phyloP scores from a whole-genome alignment of 306 rosid species.

The Acacia confusa region DNA sequence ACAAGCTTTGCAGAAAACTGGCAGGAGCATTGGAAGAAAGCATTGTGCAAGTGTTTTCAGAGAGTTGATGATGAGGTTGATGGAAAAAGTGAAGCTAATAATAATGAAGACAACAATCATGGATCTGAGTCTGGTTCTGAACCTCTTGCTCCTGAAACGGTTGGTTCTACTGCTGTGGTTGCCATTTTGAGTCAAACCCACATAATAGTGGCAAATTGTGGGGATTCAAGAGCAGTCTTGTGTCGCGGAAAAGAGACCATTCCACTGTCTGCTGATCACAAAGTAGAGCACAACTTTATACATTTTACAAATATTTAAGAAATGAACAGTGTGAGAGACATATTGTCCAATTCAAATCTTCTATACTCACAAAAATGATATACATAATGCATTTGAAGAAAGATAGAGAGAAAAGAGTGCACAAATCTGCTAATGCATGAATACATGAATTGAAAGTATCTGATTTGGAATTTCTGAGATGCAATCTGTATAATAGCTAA shows the following conservation, averaged over 20 bases:
- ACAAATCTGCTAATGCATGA: not conserved
- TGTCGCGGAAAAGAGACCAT: slow-evolving; percentile 68
- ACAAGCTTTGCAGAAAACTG: slow-evolving; percentile 37
- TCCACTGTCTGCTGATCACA: slow-evolving; percentile 79
- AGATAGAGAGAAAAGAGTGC: not conserved
- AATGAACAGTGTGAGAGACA: not conserved
- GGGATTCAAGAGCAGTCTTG: slow-evolving; percentile 84
- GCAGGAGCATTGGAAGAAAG: slow-evolving; percentile 62
- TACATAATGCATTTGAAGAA: not conserved
- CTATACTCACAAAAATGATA: not conserved
- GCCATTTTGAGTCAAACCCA: slow-evolving; percentile 60
- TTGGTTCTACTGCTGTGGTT: slow-evolving; percentile 84
- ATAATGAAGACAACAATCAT: slow-evolving; percentile 24
- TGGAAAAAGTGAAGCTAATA: slow-evolving; percentile 32
- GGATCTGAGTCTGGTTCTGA: slow-evolving; percentile 37
- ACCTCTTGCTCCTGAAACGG: slow-evolving; percentile 70
- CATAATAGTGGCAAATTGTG: slow-evolving; percentile 73
- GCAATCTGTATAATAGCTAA: not conserved
- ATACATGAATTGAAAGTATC: not conserved
- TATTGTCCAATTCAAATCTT: not conserved
- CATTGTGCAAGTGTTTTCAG: slow-evolving; percentile 59
- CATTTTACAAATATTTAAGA: not conserved
- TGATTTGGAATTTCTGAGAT: not conserved
- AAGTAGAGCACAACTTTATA: slow-evolving; percentile 48
- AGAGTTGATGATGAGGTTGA: slow-evolving; percentile 73